Evolutionary conservation across 495 filamentous ascomycete species (phyloP), one percentile per base, ranked within the genome.

Genomic region (Aspergillus haitiensis): DNA sequence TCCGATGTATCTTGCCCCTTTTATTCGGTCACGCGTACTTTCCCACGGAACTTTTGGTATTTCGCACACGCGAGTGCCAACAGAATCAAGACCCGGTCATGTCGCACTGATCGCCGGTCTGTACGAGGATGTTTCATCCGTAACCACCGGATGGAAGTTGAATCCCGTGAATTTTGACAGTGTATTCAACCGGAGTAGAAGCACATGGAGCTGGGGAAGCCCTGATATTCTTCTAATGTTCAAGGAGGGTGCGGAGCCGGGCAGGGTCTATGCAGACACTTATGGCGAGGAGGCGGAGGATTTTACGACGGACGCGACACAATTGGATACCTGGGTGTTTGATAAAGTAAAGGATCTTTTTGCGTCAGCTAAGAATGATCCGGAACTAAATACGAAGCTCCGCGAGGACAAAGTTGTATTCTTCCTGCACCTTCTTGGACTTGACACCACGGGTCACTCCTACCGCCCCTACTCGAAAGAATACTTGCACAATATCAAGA

Each of bases 171-270:
- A 97, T 70, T 99, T 99, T 67, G 95, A 99, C 76, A 97, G 93
- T 64, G 89, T 99, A 9, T 99, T 99, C 82, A 99, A 99, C 69
- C 86, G 89, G 57, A 97, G 93, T 68, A 78, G 89, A 33, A 95
- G 98, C 75, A 98, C 95, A 5, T 99, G 95, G 95, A 93, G 91
- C 71, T 99, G 95, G 95, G 94, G 95, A 7, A 97, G 93, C 66
- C 93, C 93, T 11, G 95, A 99, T 77, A 99, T 99, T 67, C 76
- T 98, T 52, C 90, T 86, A 10, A 99, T 99, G 95, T 99, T 99
- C 68, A 85, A 95, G 69, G 85, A 93, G 61, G 95, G 95, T 1
- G 95, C 94, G 7, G 85, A 88, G n/a, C 89, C 90, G 6, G 90
- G 91, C 0, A 82, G 88, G 57, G 86, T 99, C 9, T 90, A 96